These are phyloP conservation scores for Diaporthe nobilis DNA, from an alignment of 2,329 filamentous ascomycete genomes.

Conservation along the genomic window DNA sequence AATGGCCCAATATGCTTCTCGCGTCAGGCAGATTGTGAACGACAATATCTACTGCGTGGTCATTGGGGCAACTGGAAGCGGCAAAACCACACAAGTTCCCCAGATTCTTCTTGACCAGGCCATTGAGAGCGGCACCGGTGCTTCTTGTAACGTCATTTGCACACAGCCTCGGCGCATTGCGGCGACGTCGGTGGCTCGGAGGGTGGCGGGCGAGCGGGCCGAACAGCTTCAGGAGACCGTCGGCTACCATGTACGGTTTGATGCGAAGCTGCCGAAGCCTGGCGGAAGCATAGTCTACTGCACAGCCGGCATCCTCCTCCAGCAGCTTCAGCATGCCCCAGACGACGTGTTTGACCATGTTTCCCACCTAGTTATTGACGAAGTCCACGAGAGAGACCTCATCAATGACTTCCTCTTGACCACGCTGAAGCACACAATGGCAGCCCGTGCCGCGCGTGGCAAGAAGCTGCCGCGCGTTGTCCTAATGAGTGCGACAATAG, in stretches of 20 bases:
- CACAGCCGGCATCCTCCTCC: conserved; percentile 63
- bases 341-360: conserved; percentile 56
- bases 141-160: conserved; percentile 62
- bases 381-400: conserved; percentile 51
- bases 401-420: conserved; percentile 37
- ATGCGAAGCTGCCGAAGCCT: conserved; percentile 50
- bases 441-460: conserved; percentile 31
- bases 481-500: conserved; percentile 40
- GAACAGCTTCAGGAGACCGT: conserved; percentile 57
- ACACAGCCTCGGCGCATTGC: conserved; percentile 64
- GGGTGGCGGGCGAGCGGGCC: conserved; percentile 61
- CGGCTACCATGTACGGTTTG: conserved; percentile 62
- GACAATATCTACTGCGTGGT: conserved; percentile 38
- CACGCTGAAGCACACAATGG: conserved; percentile 32
- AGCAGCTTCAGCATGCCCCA: conserved; percentile 56
- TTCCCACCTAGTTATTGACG: conserved; percentile 65
- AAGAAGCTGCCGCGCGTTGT: conserved; percentile 29
- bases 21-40: conserved; percentile 29
- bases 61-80: conserved; percentile 40
- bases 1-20: conserved; percentile 31
- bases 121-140: conserved; percentile 55
- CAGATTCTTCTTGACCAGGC: conserved; percentile 66
- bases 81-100: conserved; percentile 57
- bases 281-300: conserved; percentile 60
- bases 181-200: conserved; percentile 59